These are phyloP conservation scores for Yamadazyma laniorum DNA, from an alignment of 805 yeast genomes.

Conservation along the genomic window DNA sequence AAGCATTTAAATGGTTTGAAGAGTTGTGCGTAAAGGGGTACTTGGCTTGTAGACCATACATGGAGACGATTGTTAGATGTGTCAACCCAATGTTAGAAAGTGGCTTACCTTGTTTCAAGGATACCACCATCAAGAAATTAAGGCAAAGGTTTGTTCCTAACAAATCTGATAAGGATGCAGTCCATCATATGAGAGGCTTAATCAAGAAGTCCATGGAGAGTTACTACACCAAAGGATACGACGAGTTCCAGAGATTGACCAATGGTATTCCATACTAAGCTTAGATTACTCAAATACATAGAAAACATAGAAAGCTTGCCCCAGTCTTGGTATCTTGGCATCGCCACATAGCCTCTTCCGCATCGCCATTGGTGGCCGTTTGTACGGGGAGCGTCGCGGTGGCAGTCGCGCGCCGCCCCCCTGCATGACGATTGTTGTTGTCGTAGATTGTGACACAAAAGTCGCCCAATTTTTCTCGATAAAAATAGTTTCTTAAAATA, in stretches of 20 bases:
- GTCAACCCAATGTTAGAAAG: constrained; percentile 92
- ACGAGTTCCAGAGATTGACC: constrained; percentile 93
- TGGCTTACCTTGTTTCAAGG: constrained; percentile 95
- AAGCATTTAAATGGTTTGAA: constrained; percentile 90
- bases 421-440: too few relatives aligned
- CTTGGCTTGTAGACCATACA: constrained; percentile 82
- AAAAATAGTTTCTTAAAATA: too few relatives aligned
- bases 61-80: constrained; percentile 79
- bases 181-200: constrained; percentile 68
- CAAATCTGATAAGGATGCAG: constrained; percentile 83
- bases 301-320: too few relatives aligned
- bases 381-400: too few relatives aligned
- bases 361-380: too few relatives aligned
- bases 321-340: too few relatives aligned
- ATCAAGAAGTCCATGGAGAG: constrained; percentile 83
- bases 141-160: constrained; percentile 76
- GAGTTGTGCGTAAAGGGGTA: constrained; percentile 92
- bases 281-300: neutral
- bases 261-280: constrained; percentile 90
- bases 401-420: too few relatives aligned
- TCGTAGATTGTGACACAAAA: too few relatives aligned
- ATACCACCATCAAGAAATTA: constrained; percentile 76
- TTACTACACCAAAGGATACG: constrained; percentile 89
- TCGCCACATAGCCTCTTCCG: too few relatives aligned
- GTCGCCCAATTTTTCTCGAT: too few relatives aligned